A percentile compares a stretch with the other conserved stretches of the same genome.
Evolutionary conservation across 106 monocot species (phyloP).

Genomic region (Dioscorea zingiberensis): DNA sequence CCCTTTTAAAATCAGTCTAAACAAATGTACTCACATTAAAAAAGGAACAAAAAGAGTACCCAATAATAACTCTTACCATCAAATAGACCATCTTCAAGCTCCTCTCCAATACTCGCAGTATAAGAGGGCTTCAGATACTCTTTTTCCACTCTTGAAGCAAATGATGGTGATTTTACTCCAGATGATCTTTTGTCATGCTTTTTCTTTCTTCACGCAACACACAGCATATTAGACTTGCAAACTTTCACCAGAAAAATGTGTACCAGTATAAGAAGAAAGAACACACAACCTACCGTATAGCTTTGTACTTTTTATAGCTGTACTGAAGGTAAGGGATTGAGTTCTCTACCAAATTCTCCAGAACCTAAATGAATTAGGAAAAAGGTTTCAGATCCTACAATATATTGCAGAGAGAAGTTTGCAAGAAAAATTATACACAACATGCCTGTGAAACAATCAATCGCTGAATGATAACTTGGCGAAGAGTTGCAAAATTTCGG

Average conservation of each 20-base stretch:
- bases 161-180: constrained; percentile 25
- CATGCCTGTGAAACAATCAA: constrained; percentile 83
- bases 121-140: constrained; percentile 88
- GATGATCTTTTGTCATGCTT: constrained; percentile 54
- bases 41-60: constrained; percentile 3
- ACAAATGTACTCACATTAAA: neutral
- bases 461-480: constrained; percentile 76
- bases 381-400: neutral
- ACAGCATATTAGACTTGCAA: neutral
- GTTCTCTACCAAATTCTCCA: constrained; percentile 88
- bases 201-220: constrained; percentile 54
- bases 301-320: constrained; percentile 85
- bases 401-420: neutral
- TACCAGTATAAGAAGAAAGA: neutral
- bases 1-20: neutral
- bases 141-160: constrained; percentile 80
- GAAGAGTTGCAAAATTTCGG: constrained; percentile 62
- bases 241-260: neutral
- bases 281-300: constrained; percentile 56
- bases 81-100: constrained; percentile 92
- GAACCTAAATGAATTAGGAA: constrained; percentile 33
- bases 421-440: constrained; percentile 4
- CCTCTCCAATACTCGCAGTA: constrained; percentile 66
- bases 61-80: constrained; percentile 44
- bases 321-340: constrained; percentile 82